Conservation (phyloP, 192 early-diverging fungal genomes). For the Coemansia sp. region DNA sequence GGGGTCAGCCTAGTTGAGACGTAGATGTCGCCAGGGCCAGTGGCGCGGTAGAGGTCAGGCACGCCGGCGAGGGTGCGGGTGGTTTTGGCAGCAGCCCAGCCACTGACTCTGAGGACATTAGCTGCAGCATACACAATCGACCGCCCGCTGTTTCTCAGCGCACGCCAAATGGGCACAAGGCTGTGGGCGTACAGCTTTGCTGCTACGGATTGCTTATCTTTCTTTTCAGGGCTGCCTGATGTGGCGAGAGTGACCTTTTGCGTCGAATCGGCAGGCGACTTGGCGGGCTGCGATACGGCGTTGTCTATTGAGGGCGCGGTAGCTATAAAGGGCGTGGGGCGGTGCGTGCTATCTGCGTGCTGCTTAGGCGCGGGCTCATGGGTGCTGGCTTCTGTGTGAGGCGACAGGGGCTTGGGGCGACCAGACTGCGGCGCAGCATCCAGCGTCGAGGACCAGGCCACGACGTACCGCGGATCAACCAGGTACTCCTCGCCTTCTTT, state of each 20-base stretch:
- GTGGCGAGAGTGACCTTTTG: constrained; percentile 19
- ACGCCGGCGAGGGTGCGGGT: constrained; percentile 41
- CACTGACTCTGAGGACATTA: constrained; percentile 15
- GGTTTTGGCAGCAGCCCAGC: constrained; percentile 34
- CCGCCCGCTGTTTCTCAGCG: background rate
- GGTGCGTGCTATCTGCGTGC: background rate
- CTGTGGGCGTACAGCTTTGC: background rate
- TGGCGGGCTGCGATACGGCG: constrained; percentile 18
- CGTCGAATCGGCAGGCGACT: constrained; percentile 29
- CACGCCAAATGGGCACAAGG: constrained; percentile 14
- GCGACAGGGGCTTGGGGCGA: constrained; percentile 12
- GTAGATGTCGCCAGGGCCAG: constrained; percentile 47
- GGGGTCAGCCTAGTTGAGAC: constrained; percentile 40
- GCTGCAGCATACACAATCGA: constrained; percentile 15
- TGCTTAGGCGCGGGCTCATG: background rate
- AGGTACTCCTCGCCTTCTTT: constrained; percentile 67
- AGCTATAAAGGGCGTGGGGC: constrained; percentile 23
- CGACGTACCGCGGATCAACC: constrained; percentile 64
- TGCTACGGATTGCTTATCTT: background rate
- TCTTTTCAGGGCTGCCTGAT: background rate
- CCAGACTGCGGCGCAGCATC: constrained; percentile 25
- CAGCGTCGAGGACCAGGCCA: constrained; percentile 40
- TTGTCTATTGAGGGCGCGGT: constrained; percentile 25
- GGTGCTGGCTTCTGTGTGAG: background rate
- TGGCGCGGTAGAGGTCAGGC: constrained; percentile 48